phyloP scores from a whole-genome alignment of 805 yeast species.

The Wickerhamiella azyma region DNA sequence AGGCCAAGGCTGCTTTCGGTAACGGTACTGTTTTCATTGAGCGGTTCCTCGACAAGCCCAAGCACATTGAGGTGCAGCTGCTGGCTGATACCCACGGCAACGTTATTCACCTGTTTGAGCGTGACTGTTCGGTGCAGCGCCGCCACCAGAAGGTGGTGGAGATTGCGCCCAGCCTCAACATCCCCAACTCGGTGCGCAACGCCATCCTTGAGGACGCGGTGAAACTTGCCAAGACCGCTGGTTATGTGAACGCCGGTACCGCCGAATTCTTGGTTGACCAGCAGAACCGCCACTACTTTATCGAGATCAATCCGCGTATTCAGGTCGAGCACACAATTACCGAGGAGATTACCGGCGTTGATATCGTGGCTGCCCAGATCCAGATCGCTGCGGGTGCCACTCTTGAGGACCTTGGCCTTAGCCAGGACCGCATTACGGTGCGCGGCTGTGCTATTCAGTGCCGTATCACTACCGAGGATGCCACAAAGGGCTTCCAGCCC shows the following conservation, averaged over 20 bases:
- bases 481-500: conserved; percentile 91
- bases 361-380: conserved; percentile 94
- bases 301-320: conserved; percentile 94
- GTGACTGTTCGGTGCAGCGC: conserved; percentile 99
- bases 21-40: conserved; percentile 97
- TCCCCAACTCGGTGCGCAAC: conserved; percentile 72
- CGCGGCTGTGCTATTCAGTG: conserved; percentile 98
- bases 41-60: conserved; percentile 87
- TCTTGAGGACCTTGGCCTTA: conserved; percentile 74
- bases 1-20: conserved; percentile 92
- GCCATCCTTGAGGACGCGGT: conserved; percentile 93
- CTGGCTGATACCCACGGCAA: conserved; percentile 90
- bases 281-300: conserved; percentile 90
- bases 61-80: conserved; percentile 94
- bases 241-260: conserved; percentile 95
- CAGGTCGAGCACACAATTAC: conserved; percentile 99
- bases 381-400: conserved; percentile 98
- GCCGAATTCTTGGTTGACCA: conserved; percentile 92
- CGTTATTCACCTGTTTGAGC: conserved; percentile 87
- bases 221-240: conserved; percentile 72
- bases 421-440: conserved; percentile 89
- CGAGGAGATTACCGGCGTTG: conserved; percentile 97
- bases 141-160: conserved; percentile 98
- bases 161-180: conserved; percentile 91
- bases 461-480: conserved; percentile 98